phyloP scores from a whole-genome alignment of 768 basidiomycete species.

The Ramaria rubella region DNA sequence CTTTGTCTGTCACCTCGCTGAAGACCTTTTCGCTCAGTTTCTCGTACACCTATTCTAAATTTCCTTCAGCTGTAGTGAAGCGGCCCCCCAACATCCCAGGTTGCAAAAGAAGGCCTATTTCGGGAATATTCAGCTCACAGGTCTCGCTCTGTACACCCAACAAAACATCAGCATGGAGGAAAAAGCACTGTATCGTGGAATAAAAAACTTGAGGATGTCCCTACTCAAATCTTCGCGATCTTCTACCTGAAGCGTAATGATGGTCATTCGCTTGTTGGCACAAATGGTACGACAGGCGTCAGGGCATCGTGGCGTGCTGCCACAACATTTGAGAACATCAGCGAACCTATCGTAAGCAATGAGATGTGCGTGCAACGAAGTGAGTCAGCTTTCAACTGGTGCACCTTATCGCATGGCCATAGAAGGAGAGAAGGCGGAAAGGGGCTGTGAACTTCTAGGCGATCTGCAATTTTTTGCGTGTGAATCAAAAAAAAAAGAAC shows the following conservation, averaged over 20 bases:
- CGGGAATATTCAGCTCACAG: slow-evolving; percentile 82
- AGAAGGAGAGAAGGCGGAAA: too few relatives aligned
- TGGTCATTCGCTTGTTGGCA: too few relatives aligned
- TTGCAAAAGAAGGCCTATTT: slow-evolving; percentile 87
- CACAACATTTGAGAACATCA: too few relatives aligned
- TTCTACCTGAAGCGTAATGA: slow-evolving; percentile 86
- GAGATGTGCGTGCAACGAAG: too few relatives aligned
- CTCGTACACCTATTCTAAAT: slow-evolving; percentile 90
- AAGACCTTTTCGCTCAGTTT: slow-evolving; percentile 88
- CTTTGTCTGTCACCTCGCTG: slow-evolving; percentile 51
- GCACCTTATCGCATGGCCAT: too few relatives aligned
- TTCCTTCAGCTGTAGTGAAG: slow-evolving; percentile 95
- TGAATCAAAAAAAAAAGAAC: too few relatives aligned
- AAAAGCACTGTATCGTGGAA: background rate
- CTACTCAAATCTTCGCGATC: slow-evolving; percentile 88
- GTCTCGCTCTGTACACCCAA: slow-evolving; percentile 74
- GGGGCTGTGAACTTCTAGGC: too few relatives aligned
- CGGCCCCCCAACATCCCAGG: slow-evolving; percentile 94
- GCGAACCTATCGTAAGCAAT: too few relatives aligned
- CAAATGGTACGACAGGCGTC: too few relatives aligned
- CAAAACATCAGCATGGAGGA: background rate
- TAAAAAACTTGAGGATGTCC: slow-evolving; percentile 78
- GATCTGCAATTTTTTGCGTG: too few relatives aligned
- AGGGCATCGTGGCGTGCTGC: too few relatives aligned
- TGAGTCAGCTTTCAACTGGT: too few relatives aligned